Base-by-base conservation (phyloP, 768 basidiomycete genomes). In the Serpula lacrymans region DNA sequence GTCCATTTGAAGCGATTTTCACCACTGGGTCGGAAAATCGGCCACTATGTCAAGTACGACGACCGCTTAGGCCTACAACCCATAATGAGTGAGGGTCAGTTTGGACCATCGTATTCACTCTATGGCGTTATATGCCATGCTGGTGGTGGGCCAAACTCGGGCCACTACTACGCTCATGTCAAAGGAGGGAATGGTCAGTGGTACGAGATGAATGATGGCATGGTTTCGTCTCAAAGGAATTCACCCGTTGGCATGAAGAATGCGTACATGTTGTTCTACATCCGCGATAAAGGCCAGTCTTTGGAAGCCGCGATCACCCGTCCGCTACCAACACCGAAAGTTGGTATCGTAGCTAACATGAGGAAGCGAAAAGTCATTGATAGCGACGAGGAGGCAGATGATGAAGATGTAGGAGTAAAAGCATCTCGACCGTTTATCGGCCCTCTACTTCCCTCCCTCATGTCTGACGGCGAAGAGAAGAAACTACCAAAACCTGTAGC, bases 1-100 rank as follows among this genome's bases (percentile, higher is more conserved):
- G 74, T 99, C 11, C 96, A 99, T 58, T 70, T 99, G 32, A 98
- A 98, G 67, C 83, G 96, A 17, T 99, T 99, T 64, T 84, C 88
- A 3, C 90, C 91, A 0, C 67, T 86, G 33, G 96, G 96, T 5
- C 75, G 85, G 42, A 99, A 98, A 69, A 82, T 94, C 26, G 76
- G 75, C 1, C 82, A 88, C 37, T 64, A 68, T 30, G 70, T 99
- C 51, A 70, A 75, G n/a, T 99, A 93, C 59, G 81, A 82, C 17
- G 84, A 91, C 34, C 71, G 64, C 9, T 61, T 99, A 11, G 72
- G 80, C 14, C 68, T 98, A 31, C 70, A 79, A 20, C 76, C 80
- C 0, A 84, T 76, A 61, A 94, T 98, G 88, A 90, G 91, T 59
- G 79, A 84, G 37, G 83, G 76, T 1, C 75, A 82, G 59, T 78